Conservation (phyloP, 225 moss, liverwort and hornwort species). For the Sphagnum contortum region DNA sequence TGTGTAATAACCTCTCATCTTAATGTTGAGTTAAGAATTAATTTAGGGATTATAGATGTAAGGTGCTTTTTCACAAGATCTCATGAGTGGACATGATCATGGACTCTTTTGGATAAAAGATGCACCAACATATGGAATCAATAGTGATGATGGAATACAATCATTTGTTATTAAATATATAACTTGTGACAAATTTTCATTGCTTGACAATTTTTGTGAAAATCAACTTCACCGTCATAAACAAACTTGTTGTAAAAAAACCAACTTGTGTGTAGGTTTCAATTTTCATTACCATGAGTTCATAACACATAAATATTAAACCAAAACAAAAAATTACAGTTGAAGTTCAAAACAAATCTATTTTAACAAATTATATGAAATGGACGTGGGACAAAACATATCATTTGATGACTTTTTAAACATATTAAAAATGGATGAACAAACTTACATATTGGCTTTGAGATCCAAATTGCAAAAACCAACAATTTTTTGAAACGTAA, state of each 20-base stretch:
- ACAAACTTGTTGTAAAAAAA: background rate
- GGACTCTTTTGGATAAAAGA: background rate
- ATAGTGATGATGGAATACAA: background rate
- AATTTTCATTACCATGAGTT: no score
- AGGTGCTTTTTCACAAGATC: no score
- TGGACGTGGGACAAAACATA: background rate
- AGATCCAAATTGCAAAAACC: no score
- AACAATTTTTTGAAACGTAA: no score
- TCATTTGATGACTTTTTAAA: background rate
- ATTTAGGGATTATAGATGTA: no score
- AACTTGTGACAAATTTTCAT: background rate
- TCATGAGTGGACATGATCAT: background rate
- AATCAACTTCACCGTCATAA: slow-evolving; percentile 3
- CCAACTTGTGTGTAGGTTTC: no score
- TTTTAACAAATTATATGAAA: background rate
- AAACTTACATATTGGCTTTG: background rate
- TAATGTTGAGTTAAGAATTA: no score
- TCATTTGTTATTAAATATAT: background rate
- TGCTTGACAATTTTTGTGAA: background rate
- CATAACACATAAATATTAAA: no score
- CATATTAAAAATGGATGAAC: background rate
- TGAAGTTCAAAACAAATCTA: no score
- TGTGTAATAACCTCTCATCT: no score
- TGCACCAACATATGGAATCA: background rate
- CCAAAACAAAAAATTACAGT: no score